Evolutionary conservation across 129 eudicot genomes (phyloP).

Genomic region (Cynara cardunculus): DNA sequence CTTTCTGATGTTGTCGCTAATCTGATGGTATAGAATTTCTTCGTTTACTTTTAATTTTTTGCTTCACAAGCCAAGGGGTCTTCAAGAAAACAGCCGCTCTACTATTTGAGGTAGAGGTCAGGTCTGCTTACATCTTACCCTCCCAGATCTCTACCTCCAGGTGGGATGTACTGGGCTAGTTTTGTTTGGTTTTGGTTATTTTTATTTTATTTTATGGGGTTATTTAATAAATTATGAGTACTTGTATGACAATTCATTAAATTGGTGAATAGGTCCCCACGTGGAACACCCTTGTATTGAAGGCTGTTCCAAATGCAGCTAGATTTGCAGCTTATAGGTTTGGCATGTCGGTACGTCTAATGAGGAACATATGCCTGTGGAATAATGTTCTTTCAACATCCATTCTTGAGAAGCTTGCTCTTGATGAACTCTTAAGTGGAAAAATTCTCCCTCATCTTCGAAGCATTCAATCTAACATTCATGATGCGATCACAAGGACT

Average conservation of each 20-base stretch:
- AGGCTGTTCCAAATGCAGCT: slow-evolving; percentile 88
- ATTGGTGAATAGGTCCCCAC: slow-evolving; percentile 65
- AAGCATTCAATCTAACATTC: slow-evolving; percentile 67
- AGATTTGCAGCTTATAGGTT: slow-evolving; percentile 79
- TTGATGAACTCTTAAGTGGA: slow-evolving; percentile 73
- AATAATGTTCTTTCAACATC: slow-evolving; percentile 59
- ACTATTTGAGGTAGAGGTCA: no score
- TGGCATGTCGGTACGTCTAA: slow-evolving; percentile 73
- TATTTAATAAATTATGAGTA: neutral
- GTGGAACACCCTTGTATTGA: slow-evolving; percentile 74
- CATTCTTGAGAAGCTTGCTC: slow-evolving; percentile 76
- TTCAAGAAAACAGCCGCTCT: neutral
- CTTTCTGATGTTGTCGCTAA: slow-evolving; percentile 71
- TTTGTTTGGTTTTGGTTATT: neutral
- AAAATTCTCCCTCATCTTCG: slow-evolving; percentile 90
- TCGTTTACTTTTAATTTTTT: neutral
- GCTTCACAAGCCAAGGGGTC: no score
- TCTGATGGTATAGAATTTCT: slow-evolving; percentile 45
- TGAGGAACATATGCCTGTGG: slow-evolving; percentile 92
- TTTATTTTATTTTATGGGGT: neutral
- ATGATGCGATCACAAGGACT: slow-evolving; percentile 75
- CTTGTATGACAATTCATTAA: slow-evolving; percentile 5
- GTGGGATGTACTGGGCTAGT: no score
- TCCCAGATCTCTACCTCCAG: no score
- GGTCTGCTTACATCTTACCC: no score